phyloP scores from a whole-genome alignment of 1,284 basidiomycete genomes.

The Volvariella volvacea region DNA sequence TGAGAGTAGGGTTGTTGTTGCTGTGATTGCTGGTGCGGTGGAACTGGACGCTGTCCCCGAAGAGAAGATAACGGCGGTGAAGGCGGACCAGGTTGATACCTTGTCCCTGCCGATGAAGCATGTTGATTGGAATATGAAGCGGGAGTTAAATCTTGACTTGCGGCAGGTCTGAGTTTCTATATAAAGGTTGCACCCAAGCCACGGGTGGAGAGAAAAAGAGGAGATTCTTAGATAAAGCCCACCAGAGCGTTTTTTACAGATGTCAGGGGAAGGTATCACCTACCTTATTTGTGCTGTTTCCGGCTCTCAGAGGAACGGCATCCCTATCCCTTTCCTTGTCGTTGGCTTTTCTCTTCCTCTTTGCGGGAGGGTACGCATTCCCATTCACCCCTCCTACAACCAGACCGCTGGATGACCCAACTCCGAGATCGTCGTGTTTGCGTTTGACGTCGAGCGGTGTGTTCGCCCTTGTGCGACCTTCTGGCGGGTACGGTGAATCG shows the following conservation, averaged over 20 bases:
- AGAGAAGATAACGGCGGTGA: constrained; percentile 7
- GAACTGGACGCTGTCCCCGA: constrained; percentile 14
- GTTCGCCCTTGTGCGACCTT: constrained; percentile 7
- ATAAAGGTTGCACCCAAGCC: constrained; percentile 7
- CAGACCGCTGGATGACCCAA: constrained; percentile 4
- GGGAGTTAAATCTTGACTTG: constrained; percentile 25
- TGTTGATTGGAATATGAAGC: constrained; percentile 19
- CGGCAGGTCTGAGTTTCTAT: constrained; percentile 31
- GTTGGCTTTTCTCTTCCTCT: constrained; percentile 49
- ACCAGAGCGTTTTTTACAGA: constrained; percentile 2
- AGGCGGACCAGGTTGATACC: constrained; percentile 1
- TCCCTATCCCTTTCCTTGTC: constrained; percentile 33
- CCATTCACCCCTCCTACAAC: constrained; percentile 9
- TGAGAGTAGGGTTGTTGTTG: constrained; percentile 17
- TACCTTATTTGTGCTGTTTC: constrained; percentile 20
- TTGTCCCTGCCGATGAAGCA: background rate
- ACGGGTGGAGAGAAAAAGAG: constrained; percentile 3
- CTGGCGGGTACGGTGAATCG: constrained; percentile 24
- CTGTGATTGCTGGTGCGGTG: constrained; percentile 11
- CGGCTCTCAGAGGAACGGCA: constrained; percentile 13
- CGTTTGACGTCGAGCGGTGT: constrained; percentile 16
- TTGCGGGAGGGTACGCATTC: constrained; percentile 38
- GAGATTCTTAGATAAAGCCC: background rate
- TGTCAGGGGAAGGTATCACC: constrained; percentile 6
- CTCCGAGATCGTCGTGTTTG: constrained; percentile 28